Evolutionary conservation across 495 filamentous ascomycete genomes (phyloP).

Genomic region (Podospora conica): DNA sequence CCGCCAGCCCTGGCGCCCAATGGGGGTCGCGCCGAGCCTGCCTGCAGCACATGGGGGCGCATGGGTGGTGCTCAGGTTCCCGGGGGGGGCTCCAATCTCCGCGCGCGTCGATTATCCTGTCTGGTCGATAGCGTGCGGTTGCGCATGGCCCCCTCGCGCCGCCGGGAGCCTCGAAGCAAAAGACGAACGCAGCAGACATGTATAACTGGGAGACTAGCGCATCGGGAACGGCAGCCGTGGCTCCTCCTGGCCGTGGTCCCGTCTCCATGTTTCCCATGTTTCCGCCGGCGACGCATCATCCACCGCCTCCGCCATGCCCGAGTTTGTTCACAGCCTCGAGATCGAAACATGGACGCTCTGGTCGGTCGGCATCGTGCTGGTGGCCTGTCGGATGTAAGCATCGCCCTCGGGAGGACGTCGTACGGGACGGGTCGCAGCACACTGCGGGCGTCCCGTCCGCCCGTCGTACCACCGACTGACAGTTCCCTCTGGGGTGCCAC

Average conservation of each 20-base stretch:
- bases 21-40: not conserved
- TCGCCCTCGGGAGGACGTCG: not conserved
- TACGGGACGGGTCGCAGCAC: not conserved
- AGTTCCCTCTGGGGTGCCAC: not conserved
- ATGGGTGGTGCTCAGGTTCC: not conserved
- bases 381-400: slow-evolving; percentile 14
- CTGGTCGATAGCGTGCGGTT: not conserved
- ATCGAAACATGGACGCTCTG: slow-evolving; percentile 15
- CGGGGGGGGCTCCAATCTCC: not conserved
- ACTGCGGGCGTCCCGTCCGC: not conserved
- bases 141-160: not conserved
- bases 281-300: not conserved
- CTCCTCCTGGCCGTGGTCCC: not conserved
- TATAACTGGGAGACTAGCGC: not conserved
- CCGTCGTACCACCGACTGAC: not conserved
- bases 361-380: slow-evolving; percentile 6
- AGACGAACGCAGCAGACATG: not conserved
- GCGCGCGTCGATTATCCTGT: not conserved
- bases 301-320: slow-evolving; percentile 1
- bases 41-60: not conserved
- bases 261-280: not conserved
- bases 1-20: not conserved
- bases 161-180: not conserved
- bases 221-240: not conserved
- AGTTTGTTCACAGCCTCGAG: slow-evolving; percentile 7